Evolutionary conservation across 129 eudicot genomes (phyloP).

Genomic region (Apium graveolens): DNA sequence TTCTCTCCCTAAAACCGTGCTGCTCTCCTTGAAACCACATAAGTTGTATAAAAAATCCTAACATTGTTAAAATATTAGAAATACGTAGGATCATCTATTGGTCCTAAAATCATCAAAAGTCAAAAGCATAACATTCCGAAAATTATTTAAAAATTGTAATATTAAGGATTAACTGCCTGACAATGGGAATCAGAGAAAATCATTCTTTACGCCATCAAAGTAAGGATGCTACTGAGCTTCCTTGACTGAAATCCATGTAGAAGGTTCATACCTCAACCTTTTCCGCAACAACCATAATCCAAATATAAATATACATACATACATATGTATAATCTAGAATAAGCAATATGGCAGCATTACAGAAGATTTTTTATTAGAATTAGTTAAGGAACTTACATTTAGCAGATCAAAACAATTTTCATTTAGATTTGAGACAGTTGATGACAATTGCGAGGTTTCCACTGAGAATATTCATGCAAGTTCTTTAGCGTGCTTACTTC

Average conservation of each 20-base stretch:
- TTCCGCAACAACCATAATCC: constrained; percentile 28
- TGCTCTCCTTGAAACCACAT: too few species aligned
- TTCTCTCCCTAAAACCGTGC: too few species aligned
- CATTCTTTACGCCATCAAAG: constrained; percentile 73
- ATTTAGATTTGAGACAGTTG: constrained; percentile 57
- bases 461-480: constrained; percentile 92
- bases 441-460: constrained; percentile 60
- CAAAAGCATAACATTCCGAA: neutral
- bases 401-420: constrained; percentile 55
- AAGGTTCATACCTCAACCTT: constrained; percentile 80
- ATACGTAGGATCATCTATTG: neutral
- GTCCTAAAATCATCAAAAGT: constrained; percentile 8
- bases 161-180: neutral
- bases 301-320: neutral
- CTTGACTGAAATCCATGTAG: constrained; percentile 76
- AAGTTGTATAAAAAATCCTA: neutral
- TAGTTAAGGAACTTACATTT: constrained; percentile 29
- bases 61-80: neutral
- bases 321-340: neutral
- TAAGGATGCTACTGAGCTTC: constrained; percentile 86
- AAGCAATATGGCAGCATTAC: neutral
- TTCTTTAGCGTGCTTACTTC: constrained; percentile 69
- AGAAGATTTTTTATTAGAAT: neutral
- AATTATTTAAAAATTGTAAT: neutral
- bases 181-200: constrained; percentile 24